Percentiles rank a stretch among this genome's conserved stretches.
These are phyloP conservation scores for Diplodia sapinea DNA, from an alignment of 2,329 filamentous ascomycete genomes.

Conservation along the genomic window DNA sequence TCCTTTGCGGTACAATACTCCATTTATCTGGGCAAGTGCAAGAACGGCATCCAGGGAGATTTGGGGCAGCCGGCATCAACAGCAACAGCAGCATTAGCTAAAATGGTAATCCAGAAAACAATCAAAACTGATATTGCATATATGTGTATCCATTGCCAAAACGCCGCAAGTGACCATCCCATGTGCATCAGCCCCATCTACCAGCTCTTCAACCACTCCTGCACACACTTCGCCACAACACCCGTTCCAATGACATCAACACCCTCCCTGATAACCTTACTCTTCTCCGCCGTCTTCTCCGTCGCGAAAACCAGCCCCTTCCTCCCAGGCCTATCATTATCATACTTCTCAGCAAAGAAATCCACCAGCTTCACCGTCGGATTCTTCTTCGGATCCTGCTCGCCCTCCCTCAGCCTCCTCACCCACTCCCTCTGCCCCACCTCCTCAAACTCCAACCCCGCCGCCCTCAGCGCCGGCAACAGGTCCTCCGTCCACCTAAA, in stretches of 20 bases:
- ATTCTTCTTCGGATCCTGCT: constrained; percentile 52
- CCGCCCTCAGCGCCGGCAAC: constrained; percentile 55
- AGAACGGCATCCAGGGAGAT: too few species aligned
- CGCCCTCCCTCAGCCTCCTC: constrained; percentile 44
- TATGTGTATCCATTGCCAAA: neutral
- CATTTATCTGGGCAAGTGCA: too few species aligned
- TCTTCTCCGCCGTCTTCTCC: constrained; percentile 27
- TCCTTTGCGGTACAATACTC: too few species aligned
- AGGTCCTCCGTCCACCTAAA: constrained; percentile 62
- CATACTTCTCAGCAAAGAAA: constrained; percentile 61
- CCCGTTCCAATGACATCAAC: constrained; percentile 29
- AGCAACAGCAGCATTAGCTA: too few species aligned
- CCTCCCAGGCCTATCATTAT: constrained; percentile 40
- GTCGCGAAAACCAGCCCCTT: constrained; percentile 42
- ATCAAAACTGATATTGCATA: neutral
- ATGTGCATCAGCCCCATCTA: neutral
- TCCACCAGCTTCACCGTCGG: constrained; percentile 61
- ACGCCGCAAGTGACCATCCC: neutral
- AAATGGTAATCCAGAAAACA: neutral
- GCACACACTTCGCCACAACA: constrained; percentile 25
- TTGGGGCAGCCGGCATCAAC: too few species aligned
- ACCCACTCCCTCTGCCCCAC: constrained; percentile 35
- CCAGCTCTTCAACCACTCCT: constrained; percentile 27
- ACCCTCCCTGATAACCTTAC: constrained; percentile 17
- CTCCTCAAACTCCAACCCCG: constrained; percentile 46